Conservation (phyloP, 768 basidiomycete genomes). For the Cystofilobasidium capitatum region DNA sequence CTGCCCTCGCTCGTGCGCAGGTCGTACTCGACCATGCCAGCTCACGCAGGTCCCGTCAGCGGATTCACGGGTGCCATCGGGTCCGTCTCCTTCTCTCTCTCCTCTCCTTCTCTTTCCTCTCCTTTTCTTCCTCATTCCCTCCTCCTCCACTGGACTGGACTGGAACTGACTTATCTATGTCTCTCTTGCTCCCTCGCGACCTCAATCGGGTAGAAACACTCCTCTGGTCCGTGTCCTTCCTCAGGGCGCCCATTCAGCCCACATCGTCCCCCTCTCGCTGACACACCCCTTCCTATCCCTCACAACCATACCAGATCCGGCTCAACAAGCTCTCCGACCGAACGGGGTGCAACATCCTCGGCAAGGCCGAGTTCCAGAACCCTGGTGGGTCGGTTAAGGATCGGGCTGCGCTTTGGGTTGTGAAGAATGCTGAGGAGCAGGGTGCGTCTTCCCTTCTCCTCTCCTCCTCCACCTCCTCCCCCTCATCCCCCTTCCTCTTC, state of each 20-base stretch:
- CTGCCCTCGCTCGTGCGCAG: neutral
- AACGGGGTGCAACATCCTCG: conserved; percentile 72
- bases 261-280: conserved; percentile 13
- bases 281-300: conserved; percentile 13
- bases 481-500: neutral
- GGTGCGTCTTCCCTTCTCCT: conserved; percentile 48
- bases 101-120: neutral
- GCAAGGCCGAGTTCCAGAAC: conserved; percentile 98
- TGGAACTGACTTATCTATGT: neutral
- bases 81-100: conserved; percentile 2
- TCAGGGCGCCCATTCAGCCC: conserved; percentile 14
- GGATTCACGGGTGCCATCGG: conserved; percentile 21
- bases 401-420: conserved; percentile 80
- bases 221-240: conserved; percentile 21
- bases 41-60: conserved; percentile 20
- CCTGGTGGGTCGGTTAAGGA: conserved; percentile 98
- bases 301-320: conserved; percentile 2
- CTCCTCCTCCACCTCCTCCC: neutral
- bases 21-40: conserved; percentile 17
- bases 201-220: conserved; percentile 11
- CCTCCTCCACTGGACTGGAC: neutral
- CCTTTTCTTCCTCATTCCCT: neutral
- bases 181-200: neutral
- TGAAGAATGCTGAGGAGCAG: conserved; percentile 73
- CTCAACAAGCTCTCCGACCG: conserved; percentile 54